Conservation (phyloP, 495 filamentous ascomycete genomes). For the Lepraria neglecta region DNA sequence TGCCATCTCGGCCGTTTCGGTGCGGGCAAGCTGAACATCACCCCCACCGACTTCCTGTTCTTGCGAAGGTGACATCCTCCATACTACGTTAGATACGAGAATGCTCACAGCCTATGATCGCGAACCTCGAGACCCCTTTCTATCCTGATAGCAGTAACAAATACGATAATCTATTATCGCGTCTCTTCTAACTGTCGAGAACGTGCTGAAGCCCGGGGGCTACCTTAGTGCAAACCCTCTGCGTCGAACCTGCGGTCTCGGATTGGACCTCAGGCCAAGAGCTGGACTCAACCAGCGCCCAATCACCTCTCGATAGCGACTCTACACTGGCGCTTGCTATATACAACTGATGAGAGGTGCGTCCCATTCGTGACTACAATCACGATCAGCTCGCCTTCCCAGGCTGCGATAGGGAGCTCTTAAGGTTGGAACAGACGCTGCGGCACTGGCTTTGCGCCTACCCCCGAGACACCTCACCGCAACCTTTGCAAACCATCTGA, state of each 20-base stretch:
- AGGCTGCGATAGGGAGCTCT: not conserved
- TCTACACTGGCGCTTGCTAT: constrained; percentile 3
- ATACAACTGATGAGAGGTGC: constrained; percentile 4
- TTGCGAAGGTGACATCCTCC: not conserved
- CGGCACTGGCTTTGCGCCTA: constrained; percentile 15
- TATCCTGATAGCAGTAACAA: not conserved
- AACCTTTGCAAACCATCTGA: constrained; percentile 63
- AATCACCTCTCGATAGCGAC: constrained; percentile 1
- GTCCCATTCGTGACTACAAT: constrained; percentile 9
- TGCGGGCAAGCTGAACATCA: constrained; percentile 2
- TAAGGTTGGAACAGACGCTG: constrained; percentile 11
- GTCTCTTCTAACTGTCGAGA: constrained; percentile 8
- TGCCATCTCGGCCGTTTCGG: constrained; percentile 8
- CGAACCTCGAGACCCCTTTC: not conserved
- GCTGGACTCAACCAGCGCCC: constrained; percentile 10
- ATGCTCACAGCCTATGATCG: not conserved
- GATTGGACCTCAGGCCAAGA: constrained; percentile 9
- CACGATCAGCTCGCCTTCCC: constrained; percentile 8
- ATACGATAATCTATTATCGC: not conserved
- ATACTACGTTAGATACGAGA: no score
- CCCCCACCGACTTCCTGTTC: not conserved
- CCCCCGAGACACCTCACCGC: constrained; percentile 14
- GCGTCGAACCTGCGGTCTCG: constrained; percentile 1
- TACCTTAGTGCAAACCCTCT: constrained; percentile 11
- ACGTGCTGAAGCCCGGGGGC: constrained; percentile 11